Conservation (phyloP, 73 alveolate species). For the Tetrahymena thermophila region DNA sequence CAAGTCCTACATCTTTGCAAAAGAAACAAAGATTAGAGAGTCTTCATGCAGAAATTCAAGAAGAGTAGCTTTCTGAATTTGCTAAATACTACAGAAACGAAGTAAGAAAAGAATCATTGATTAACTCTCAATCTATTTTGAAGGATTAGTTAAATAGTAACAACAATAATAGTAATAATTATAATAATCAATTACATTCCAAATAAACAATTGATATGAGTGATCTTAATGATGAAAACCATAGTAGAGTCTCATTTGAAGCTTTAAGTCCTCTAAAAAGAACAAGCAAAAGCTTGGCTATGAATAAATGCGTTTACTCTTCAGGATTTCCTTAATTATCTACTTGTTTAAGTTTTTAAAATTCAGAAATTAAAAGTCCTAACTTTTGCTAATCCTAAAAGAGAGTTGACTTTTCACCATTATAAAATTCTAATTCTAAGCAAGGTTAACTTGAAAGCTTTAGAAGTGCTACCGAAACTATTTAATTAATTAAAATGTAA, state of each 20-base stretch:
- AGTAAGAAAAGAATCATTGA: background rate
- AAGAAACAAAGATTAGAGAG: background rate
- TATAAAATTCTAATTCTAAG: background rate
- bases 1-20: background rate
- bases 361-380: background rate
- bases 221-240: background rate
- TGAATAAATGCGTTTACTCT: background rate
- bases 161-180: background rate
- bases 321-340: background rate
- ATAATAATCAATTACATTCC: background rate
- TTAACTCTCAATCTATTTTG: background rate
- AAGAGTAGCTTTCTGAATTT: background rate
- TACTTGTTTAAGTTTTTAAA: background rate
- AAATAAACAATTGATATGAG: background rate
- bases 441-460: background rate
- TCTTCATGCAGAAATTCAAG: background rate
- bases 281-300: background rate
- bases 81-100: background rate
- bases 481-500: background rate
- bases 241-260: background rate
- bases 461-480: background rate
- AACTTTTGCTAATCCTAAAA: background rate
- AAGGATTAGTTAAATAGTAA: background rate
- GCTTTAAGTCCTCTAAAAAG: background rate
- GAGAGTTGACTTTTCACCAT: background rate